phyloP scores from a whole-genome alignment of 2,329 filamentous ascomycete genomes.

The Colletotrichum plurivorum region DNA sequence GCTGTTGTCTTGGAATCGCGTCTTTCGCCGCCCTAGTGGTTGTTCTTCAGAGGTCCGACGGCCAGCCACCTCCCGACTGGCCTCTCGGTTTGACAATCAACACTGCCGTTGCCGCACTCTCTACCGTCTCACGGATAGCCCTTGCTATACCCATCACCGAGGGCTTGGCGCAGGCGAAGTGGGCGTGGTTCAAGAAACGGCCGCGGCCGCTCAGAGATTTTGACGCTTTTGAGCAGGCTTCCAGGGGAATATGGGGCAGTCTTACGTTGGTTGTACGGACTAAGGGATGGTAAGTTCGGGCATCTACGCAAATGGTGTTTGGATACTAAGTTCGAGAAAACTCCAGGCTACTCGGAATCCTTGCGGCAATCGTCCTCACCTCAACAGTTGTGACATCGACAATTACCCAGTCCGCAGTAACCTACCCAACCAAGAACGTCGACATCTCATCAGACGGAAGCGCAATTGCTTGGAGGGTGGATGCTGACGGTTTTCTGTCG shows the following conservation, averaged over 20 bases:
- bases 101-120: slow-evolving; percentile 46
- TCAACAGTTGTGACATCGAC: slow-evolving; percentile 38
- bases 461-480: slow-evolving; percentile 3
- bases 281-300: slow-evolving; percentile 8
- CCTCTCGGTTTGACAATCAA: slow-evolving; percentile 47
- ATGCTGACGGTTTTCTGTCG: neutral
- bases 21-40: slow-evolving; percentile 43
- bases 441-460: slow-evolving; percentile 6
- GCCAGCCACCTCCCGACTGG: slow-evolving; percentile 43
- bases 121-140: slow-evolving; percentile 44
- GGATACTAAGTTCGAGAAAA: neutral
- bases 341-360: slow-evolving; percentile 10
- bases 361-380: slow-evolving; percentile 30
- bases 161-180: slow-evolving; percentile 44
- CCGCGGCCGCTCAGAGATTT: slow-evolving; percentile 39
- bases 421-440: slow-evolving; percentile 22
- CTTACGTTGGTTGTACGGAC: slow-evolving; percentile 31
- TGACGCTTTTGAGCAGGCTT: slow-evolving; percentile 39
- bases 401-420: slow-evolving; percentile 37
- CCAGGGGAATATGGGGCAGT: slow-evolving; percentile 41
- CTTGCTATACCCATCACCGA: slow-evolving; percentile 46
- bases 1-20: slow-evolving; percentile 8
- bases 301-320: neutral
- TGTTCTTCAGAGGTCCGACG: slow-evolving; percentile 39
- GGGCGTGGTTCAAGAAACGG: slow-evolving; percentile 39